Evolutionary conservation across 768 basidiomycete genomes (phyloP).

Genomic region (Clavulina sp.): DNA sequence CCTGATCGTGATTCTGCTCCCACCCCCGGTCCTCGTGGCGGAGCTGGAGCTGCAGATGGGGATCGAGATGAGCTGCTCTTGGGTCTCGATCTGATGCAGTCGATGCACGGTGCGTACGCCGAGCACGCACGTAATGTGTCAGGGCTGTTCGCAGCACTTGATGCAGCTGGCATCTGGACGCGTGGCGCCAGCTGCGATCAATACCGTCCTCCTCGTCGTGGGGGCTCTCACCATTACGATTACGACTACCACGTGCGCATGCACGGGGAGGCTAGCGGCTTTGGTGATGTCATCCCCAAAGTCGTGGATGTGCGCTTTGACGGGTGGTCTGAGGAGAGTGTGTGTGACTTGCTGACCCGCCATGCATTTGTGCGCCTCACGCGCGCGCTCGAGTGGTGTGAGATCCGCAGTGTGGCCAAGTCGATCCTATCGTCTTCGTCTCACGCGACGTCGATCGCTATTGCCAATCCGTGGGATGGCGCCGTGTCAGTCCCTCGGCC

Average conservation of each 20-base stretch:
- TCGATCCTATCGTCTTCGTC: conserved; percentile 15
- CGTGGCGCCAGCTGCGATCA: conserved; percentile 36
- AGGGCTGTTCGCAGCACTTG: conserved; percentile 52
- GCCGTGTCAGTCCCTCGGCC: too few relatives aligned
- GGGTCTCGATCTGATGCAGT: conserved; percentile 34
- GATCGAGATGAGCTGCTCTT: conserved; percentile 29
- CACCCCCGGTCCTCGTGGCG: conserved; percentile 15
- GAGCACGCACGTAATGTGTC: conserved; percentile 47
- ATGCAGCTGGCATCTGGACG: conserved; percentile 50
- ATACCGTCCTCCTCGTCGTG: too few relatives aligned
- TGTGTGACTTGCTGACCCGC: conserved; percentile 46
- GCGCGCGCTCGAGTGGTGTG: conserved; percentile 24
- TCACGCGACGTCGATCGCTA: conserved; percentile 17
- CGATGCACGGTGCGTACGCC: conserved; percentile 34
- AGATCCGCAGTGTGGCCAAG: conserved; percentile 16
- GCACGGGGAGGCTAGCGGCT: too few relatives aligned
- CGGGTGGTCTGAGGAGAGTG: conserved; percentile 54
- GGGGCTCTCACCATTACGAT: conserved; percentile 42
- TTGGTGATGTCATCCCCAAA: background rate
- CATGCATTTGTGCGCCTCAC: conserved; percentile 62
- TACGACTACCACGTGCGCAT: background rate
- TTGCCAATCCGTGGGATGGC: too few relatives aligned
- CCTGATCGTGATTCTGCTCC: conserved; percentile 38
- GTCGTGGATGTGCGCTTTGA: conserved; percentile 49
- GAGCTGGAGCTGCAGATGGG: too few relatives aligned